A percentile compares a stretch with the other conserved stretches of the same genome.
Conservation (phyloP, 2,329 filamentous ascomycete genomes). For the Macrophomina phaseolina region DNA sequence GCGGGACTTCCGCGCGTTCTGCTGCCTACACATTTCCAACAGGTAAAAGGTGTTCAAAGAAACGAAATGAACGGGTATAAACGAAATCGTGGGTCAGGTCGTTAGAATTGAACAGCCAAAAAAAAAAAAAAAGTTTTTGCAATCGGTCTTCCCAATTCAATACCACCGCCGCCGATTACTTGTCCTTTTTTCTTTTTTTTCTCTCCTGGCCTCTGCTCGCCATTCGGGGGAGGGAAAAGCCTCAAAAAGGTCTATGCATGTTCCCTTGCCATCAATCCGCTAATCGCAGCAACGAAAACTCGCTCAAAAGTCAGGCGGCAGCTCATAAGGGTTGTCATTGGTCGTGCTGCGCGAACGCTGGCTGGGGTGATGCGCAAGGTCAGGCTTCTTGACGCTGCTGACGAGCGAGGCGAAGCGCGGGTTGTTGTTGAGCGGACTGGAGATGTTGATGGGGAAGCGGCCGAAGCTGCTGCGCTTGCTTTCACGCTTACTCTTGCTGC, state of each 20-base stretch:
- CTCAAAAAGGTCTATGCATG: neutral
- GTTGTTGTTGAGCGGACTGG: slow-evolving; percentile 52
- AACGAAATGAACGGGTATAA: slow-evolving; percentile 3
- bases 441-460: slow-evolving; percentile 60
- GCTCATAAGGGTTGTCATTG: slow-evolving; percentile 25
- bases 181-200: neutral
- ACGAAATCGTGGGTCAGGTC: slow-evolving; percentile 9
- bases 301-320: slow-evolving; percentile 18
- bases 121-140: neutral
- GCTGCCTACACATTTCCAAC: neutral
- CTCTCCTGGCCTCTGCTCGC: neutral
- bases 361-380: slow-evolving; percentile 62
- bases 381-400: slow-evolving; percentile 47
- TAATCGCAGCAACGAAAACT: neutral
- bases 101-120: neutral
- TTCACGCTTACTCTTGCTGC: slow-evolving; percentile 42
- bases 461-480: slow-evolving; percentile 46
- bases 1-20: neutral
- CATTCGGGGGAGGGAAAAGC: neutral
- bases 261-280: neutral
- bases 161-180: slow-evolving; percentile 6
- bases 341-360: slow-evolving; percentile 12
- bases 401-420: slow-evolving; percentile 60
- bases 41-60: neutral
- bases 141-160: neutral